A percentile compares a stretch with the other conserved stretches of the same genome.
phyloP scores from a whole-genome alignment of 2,329 filamentous ascomycete species.

The Knufia fluminis region DNA sequence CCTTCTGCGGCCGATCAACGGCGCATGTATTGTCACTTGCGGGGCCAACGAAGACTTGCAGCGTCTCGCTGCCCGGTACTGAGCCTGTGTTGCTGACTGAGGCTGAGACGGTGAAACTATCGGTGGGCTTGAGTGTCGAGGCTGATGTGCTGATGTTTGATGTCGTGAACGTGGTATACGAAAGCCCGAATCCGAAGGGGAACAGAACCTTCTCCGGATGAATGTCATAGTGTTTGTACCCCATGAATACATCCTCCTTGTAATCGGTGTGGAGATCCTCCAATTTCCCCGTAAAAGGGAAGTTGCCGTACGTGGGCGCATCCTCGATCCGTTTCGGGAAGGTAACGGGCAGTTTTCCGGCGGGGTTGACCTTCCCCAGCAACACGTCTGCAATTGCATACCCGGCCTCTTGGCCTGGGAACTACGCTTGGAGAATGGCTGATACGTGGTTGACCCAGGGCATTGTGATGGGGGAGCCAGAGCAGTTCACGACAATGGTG shows the following conservation, averaged over 20 bases:
- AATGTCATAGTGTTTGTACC: slow-evolving; percentile 64
- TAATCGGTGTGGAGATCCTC: no score
- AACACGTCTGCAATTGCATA: slow-evolving; percentile 60
- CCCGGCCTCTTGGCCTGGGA: slow-evolving; percentile 60
- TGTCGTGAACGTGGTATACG: slow-evolving; percentile 58
- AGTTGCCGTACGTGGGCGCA: slow-evolving; percentile 63
- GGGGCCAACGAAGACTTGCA: slow-evolving; percentile 49
- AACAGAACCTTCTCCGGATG: slow-evolving; percentile 53
- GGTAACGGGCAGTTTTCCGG: slow-evolving; percentile 60
- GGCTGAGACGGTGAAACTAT: slow-evolving; percentile 29
- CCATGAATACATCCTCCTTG: no score
- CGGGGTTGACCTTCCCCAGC: slow-evolving; percentile 55
- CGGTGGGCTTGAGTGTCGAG: slow-evolving; percentile 23
- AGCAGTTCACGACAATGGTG: slow-evolving; percentile 61
- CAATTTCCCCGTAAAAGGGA: no score
- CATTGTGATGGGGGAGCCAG: slow-evolving; percentile 60
- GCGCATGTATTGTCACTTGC: slow-evolving; percentile 32
- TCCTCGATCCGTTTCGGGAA: slow-evolving; percentile 57
- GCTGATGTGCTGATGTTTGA: slow-evolving; percentile 33
- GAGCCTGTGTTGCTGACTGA: slow-evolving; percentile 45
- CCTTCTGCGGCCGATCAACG: slow-evolving; percentile 48
- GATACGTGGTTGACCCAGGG: slow-evolving; percentile 59
- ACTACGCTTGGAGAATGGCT: slow-evolving; percentile 62
- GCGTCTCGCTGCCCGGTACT: slow-evolving; percentile 51
- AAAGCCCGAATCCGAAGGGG: slow-evolving; percentile 64